phyloP scores from a whole-genome alignment of 2,329 filamentous ascomycete genomes.

The Lachnellula suecica region DNA sequence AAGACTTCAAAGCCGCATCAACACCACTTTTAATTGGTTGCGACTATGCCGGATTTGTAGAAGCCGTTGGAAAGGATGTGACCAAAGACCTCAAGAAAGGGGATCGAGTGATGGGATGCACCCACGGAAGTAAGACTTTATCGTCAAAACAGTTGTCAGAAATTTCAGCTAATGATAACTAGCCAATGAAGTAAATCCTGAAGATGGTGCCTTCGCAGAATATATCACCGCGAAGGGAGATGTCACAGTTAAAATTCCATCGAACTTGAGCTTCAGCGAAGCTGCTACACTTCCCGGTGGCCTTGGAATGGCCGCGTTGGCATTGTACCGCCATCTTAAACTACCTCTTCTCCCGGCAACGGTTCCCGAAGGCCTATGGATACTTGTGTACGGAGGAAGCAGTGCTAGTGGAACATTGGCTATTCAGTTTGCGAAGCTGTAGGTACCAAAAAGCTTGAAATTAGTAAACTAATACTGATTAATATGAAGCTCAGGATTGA shows the following conservation, averaged over 20 bases:
- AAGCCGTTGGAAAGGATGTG: conserved; percentile 18
- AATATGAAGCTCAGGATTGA: conserved; percentile 19
- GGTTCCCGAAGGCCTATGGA: conserved; percentile 14
- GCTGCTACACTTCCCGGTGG: conserved; percentile 32
- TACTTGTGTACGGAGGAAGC: conserved; percentile 48
- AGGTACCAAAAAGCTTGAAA: conserved; percentile 3
- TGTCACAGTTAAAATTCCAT: conserved; percentile 42
- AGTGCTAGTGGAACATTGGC: conserved; percentile 47
- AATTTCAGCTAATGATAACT: neutral
- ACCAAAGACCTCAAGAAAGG: conserved; percentile 20
- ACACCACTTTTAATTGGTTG: conserved; percentile 14
- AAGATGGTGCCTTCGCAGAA: conserved; percentile 25
- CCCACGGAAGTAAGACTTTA: conserved; percentile 20
- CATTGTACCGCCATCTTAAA: conserved; percentile 14
- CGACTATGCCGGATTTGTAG: conserved; percentile 23
- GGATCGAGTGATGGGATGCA: conserved; percentile 18
- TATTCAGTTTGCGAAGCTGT: conserved; percentile 45
- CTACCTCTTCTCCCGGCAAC: conserved; percentile 27
- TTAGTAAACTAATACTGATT: neutral
- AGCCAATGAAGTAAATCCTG: conserved; percentile 18
- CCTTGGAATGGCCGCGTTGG: conserved; percentile 16
- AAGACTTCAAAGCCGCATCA: conserved; percentile 9
- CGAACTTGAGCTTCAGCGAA: conserved; percentile 42
- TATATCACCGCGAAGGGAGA: conserved; percentile 35
- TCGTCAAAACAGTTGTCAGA: neutral